Percentiles rank a stretch among this genome's conserved stretches.
These are phyloP conservation scores for Ambrosiella xylebori DNA, from an alignment of 2,329 filamentous ascomycete species.

Conservation along the genomic window DNA sequence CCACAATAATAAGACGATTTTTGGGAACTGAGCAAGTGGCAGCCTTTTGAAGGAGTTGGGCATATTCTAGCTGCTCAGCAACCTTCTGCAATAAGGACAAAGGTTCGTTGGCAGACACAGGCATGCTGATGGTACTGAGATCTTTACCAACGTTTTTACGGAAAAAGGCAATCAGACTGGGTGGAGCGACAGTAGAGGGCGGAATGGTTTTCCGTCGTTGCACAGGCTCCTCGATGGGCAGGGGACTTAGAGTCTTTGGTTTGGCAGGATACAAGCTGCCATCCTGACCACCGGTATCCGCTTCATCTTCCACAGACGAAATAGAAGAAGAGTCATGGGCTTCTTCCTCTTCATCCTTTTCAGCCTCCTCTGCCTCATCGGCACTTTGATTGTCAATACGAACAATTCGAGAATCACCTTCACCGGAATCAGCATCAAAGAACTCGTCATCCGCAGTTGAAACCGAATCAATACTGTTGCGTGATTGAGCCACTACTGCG, in stretches of 20 bases:
- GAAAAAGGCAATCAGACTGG: conserved; percentile 82
- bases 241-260: conserved; percentile 57
- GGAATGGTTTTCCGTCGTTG: conserved; percentile 53
- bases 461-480: conserved; percentile 63
- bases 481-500: conserved; percentile 24
- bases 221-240: conserved; percentile 52
- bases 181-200: conserved; percentile 60
- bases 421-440: conserved; percentile 70
- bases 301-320: conserved; percentile 42
- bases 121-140: conserved; percentile 91
- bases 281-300: conserved; percentile 41
- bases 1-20: conserved; percentile 67
- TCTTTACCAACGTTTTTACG: conserved; percentile 98
- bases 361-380: conserved; percentile 41
- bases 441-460: conserved; percentile 66
- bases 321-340: conserved; percentile 39
- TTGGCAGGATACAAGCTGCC: conserved; percentile 55
- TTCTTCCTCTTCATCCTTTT: conserved; percentile 27
- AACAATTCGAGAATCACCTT: conserved; percentile 47
- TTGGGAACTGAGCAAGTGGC: conserved; percentile 39
- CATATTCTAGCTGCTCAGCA: conserved; percentile 84
- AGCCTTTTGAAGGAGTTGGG: conserved; percentile 63
- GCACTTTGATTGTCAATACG: conserved; percentile 49
- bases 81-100: conserved; percentile 73
- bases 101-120: conserved; percentile 89